Conservation (phyloP, 1,284 basidiomycete genomes). For the Boletellus deceptivus region DNA sequence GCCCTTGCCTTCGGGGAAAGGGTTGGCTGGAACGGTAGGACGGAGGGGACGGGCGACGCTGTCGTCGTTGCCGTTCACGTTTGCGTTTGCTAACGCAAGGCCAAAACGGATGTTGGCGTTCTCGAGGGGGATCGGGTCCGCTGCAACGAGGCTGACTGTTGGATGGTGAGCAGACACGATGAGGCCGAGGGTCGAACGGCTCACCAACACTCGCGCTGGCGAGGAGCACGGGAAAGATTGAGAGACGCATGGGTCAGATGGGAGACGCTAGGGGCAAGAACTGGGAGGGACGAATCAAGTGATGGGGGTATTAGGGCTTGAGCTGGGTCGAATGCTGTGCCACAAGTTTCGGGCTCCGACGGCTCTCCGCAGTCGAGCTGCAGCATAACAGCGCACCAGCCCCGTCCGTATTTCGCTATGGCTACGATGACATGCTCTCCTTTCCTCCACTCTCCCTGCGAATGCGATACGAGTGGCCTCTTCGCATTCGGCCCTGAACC, state of each 20-base stretch:
- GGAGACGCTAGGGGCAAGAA: constrained; percentile 1
- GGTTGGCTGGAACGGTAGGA: constrained; percentile 9
- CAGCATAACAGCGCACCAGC: neutral
- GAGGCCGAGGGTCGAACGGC: constrained; percentile 2
- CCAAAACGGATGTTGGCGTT: constrained; percentile 34
- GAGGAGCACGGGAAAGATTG: constrained; percentile 28
- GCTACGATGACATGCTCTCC: neutral
- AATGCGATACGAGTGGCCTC: neutral
- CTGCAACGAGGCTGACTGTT: constrained; percentile 23
- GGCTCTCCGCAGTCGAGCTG: neutral
- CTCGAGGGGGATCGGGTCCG: constrained; percentile 30
- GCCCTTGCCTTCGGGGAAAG: constrained; percentile 7
- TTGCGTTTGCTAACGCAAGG: constrained; percentile 31
- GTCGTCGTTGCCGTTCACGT: constrained; percentile 35
- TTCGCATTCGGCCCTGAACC: neutral
- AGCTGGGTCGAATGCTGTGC: constrained; percentile 5
- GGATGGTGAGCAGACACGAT: constrained; percentile 1
- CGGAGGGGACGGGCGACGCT: constrained; percentile 26
- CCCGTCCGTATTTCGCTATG: neutral
- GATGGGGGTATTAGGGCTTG: constrained; percentile 4
- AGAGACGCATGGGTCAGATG: constrained; percentile 23
- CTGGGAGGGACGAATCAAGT: neutral
- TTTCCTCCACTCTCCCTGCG: no score
- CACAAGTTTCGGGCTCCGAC: constrained; percentile 26
- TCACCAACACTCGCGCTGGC: constrained; percentile 27